Evolutionary conservation across 1,284 basidiomycete species (phyloP).

Genomic region (Leccinum glutinopallens): DNA sequence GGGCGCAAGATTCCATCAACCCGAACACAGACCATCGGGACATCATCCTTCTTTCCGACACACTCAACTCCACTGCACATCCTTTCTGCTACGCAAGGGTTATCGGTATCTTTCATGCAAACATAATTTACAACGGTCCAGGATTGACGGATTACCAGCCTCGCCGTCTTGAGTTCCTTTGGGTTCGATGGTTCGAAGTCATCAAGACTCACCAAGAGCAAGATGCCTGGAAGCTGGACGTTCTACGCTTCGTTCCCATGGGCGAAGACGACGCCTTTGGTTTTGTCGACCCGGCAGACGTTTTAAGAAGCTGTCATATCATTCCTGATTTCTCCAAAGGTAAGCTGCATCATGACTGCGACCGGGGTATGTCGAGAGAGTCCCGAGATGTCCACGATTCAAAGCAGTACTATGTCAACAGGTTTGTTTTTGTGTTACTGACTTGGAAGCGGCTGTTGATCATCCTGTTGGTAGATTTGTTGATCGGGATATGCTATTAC

Average conservation of each 20-base stretch:
- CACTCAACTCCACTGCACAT: too few relatives aligned
- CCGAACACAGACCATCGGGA: too few relatives aligned
- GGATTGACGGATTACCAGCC: too few relatives aligned
- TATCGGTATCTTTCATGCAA: too few relatives aligned
- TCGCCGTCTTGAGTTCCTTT: too few relatives aligned
- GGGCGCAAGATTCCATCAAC: too few relatives aligned
- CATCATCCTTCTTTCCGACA: too few relatives aligned
- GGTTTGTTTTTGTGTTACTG: not conserved
- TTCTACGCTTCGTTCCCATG: not conserved
- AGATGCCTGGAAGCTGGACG: too few relatives aligned
- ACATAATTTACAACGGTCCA: too few relatives aligned
- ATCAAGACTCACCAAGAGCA: too few relatives aligned
- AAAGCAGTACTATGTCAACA: not conserved
- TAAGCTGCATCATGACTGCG: not conserved
- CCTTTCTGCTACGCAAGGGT: too few relatives aligned
- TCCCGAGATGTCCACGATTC: not conserved
- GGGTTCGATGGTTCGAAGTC: too few relatives aligned
- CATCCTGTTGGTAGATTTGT: not conserved
- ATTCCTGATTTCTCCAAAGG: conserved; percentile 1
- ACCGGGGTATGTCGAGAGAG: not conserved
- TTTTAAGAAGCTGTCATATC: not conserved
- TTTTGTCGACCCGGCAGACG: not conserved
- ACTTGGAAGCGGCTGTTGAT: not conserved
- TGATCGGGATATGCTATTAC: not conserved
- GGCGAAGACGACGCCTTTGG: not conserved